Base-by-base conservation (phyloP, 495 filamentous ascomycete species). In the Aspergillus biplanus region DNA sequence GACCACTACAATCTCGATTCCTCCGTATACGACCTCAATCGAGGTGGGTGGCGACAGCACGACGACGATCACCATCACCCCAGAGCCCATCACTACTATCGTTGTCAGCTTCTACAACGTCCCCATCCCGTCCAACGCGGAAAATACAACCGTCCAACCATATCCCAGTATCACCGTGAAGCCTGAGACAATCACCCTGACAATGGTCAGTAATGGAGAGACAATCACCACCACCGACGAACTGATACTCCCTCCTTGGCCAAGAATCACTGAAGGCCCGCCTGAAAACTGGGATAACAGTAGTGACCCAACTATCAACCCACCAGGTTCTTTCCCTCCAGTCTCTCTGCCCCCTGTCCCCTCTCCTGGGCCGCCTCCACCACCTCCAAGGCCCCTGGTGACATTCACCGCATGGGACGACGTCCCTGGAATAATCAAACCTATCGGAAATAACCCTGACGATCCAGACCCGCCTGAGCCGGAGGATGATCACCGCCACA, bases 241-340 rank as follows among this genome's bases (percentile, higher is more conserved):
- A 11, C 21, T 52, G 49, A 52, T 52, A 6, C 49, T 52, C 4
- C 49, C 49, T 12, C 49, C 49, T 12, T 52, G 49, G 49, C 49
- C 49, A 12, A 52, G 18, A 31, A 52, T 52, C 49, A 52, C 49
- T 6, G 31, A 52, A 18, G 49, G 49, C 4, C 49, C 49, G 6
- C 49, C 49, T 52, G 49, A 52, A 27, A 31, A 31, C 21, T 52
- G 49, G 49, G 49, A 52, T 52, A 52, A 52, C 49, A 27, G 16
- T 18, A 21, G n/a, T 4, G 18, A 31, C 16, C 49, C 49, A 7
- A 18, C 49, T 11, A 31, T 32, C 8, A 21, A 7, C 49, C 18
- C 49, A 1, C 37, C n/a, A 8, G 37, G 31, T 7, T 31, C 8
- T 27, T 27, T 52, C 16, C 49, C 49, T 18, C 37, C 37, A 39